Evolutionary conservation across 177 flowering plant species (phyloP).

Genomic region (Telopea speciosissima): DNA sequence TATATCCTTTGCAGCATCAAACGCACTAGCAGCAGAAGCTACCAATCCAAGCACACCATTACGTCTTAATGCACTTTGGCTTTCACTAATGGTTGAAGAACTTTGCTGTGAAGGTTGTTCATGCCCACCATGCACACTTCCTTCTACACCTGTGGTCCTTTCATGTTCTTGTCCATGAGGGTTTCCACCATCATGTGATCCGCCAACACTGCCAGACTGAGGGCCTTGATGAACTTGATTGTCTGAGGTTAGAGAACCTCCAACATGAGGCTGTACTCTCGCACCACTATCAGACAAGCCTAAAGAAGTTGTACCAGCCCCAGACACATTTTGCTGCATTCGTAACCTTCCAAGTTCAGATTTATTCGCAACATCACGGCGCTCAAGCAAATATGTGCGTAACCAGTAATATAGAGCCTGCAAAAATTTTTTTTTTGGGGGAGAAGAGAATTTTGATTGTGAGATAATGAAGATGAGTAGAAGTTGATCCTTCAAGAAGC

Average conservation of each 20-base stretch:
- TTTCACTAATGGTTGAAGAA: constrained; percentile 52
- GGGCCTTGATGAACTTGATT: constrained; percentile 59
- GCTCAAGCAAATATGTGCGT: constrained; percentile 94
- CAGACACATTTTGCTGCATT: constrained; percentile 71
- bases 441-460: neutral
- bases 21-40: constrained; percentile 86
- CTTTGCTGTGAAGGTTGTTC: constrained; percentile 49
- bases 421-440: constrained; percentile 4
- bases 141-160: constrained; percentile 49
- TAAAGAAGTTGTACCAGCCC: constrained; percentile 38
- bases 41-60: constrained; percentile 55
- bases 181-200: constrained; percentile 74
- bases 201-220: constrained; percentile 49
- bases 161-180: constrained; percentile 84
- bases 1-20: constrained; percentile 96
- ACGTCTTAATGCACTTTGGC: constrained; percentile 63
- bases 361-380: constrained; percentile 93
- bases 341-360: constrained; percentile 80
- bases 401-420: constrained; percentile 99
- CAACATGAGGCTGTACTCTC: constrained; percentile 46
- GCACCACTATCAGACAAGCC: constrained; percentile 54
- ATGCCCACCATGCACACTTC: constrained; percentile 34
- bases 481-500: neutral
- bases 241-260: constrained; percentile 37
- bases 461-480: constrained; percentile 1